These are phyloP conservation scores for Aspergillus coremiiformis DNA, from an alignment of 495 filamentous ascomycete genomes.

Conservation along the genomic window DNA sequence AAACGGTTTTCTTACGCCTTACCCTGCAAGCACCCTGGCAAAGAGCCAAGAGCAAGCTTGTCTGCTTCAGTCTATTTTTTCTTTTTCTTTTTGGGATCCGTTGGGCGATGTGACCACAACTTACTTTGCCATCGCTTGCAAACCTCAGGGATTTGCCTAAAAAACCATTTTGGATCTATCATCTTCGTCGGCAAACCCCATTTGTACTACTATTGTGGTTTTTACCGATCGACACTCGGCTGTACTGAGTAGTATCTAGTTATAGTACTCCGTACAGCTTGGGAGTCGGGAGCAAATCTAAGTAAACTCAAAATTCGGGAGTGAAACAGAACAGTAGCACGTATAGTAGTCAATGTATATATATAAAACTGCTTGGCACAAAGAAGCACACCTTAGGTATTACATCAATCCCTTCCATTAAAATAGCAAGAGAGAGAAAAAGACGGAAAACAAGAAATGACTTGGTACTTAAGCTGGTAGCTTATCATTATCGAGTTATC, in stretches of 20 bases:
- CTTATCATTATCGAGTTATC: not conserved
- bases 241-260: no score
- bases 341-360: no score
- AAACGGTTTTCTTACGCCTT: slow-evolving; percentile 7
- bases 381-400: no score
- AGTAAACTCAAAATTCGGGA: not conserved
- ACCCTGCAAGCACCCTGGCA: not conserved
- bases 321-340: not conserved
- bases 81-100: slow-evolving; percentile 1
- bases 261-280: not conserved
- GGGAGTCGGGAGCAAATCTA: not conserved
- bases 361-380: no score
- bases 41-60: not conserved
- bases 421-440: not conserved
- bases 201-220: not conserved
- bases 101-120: not conserved
- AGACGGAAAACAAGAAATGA: not conserved
- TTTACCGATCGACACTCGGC: no score
- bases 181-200: not conserved
- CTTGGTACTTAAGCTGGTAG: not conserved
- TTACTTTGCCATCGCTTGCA: not conserved
- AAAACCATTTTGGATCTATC: slow-evolving; percentile 17
- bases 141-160: slow-evolving; percentile 11
- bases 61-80: not conserved
- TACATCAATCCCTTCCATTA: no score